Evolutionary conservation across 129 eudicot genomes (phyloP).

Genomic region (Kitagawia praeruptora): DNA sequence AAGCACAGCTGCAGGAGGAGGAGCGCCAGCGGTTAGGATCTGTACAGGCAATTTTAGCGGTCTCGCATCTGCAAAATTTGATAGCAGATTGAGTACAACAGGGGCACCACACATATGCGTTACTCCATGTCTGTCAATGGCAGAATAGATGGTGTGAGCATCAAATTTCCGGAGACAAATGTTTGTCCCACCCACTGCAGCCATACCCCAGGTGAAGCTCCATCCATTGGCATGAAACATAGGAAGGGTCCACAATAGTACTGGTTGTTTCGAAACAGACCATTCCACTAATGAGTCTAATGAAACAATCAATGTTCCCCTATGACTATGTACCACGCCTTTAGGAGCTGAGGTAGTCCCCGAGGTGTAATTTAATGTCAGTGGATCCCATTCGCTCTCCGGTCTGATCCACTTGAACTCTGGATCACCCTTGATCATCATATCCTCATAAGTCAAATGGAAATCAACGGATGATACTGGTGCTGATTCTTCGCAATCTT

Average conservation of each 20-base stretch:
- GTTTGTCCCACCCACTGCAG: slow-evolving; percentile 41
- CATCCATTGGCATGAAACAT: slow-evolving; percentile 59
- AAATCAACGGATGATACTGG: background rate
- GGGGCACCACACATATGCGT: slow-evolving; percentile 60
- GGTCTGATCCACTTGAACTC: slow-evolving; percentile 47
- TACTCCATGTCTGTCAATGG: slow-evolving; percentile 26
- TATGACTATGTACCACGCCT: slow-evolving; percentile 52
- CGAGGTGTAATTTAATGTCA: slow-evolving; percentile 47
- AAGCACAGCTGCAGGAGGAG: slow-evolving; percentile 69
- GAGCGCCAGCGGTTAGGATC: slow-evolving; percentile 62
- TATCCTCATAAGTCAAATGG: slow-evolving; percentile 25
- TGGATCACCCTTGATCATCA: slow-evolving; percentile 39
- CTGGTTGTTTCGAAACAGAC: slow-evolving; percentile 44
- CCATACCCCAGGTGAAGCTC: slow-evolving; percentile 53
- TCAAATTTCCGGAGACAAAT: slow-evolving; percentile 47
- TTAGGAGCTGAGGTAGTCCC: slow-evolving; percentile 63
- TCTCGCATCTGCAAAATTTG: slow-evolving; percentile 18
- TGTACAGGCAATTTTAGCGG: slow-evolving; percentile 28
- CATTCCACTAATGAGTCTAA: slow-evolving; percentile 41
- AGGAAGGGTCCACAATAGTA: slow-evolving; percentile 48
- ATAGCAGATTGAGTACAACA: slow-evolving; percentile 47
- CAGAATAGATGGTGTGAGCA: slow-evolving; percentile 20
- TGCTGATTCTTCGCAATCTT: background rate
- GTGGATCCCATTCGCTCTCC: slow-evolving; percentile 41
- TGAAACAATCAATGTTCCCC: slow-evolving; percentile 27